A percentile compares a stretch with the other conserved stretches of the same genome.
Conservation (phyloP, 176 grass and related monocot genomes). For the Ampelocalamus luodianensis region DNA sequence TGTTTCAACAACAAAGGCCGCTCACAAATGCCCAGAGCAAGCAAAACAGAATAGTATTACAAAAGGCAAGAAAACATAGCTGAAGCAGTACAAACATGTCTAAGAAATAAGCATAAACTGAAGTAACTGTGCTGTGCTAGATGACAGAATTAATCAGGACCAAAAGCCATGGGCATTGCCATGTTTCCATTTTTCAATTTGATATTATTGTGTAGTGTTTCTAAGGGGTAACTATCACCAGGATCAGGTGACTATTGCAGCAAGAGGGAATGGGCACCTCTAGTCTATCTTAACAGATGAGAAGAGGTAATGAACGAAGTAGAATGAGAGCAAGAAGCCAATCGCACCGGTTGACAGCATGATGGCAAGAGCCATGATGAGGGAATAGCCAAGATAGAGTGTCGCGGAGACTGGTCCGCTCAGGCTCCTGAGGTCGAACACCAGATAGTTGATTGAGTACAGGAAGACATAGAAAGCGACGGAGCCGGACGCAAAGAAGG, state of each 20-base stretch:
- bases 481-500: constrained; percentile 82
- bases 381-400: constrained; percentile 79
- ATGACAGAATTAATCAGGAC: constrained; percentile 43
- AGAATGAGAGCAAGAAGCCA: constrained; percentile 83
- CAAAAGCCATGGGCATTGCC: constrained; percentile 45
- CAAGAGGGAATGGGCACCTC: constrained; percentile 31
- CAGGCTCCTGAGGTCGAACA: constrained; percentile 85
- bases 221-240: constrained; percentile 58
- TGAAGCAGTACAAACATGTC: constrained; percentile 45
- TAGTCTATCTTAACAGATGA: constrained; percentile 92
- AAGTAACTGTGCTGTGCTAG: constrained; percentile 43
- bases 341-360: constrained; percentile 77
- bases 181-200: constrained; percentile 45
- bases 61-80: constrained; percentile 39
- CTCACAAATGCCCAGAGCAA: constrained; percentile 48
- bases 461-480: constrained; percentile 81
- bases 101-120: constrained; percentile 41
- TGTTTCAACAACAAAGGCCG: constrained; percentile 38
- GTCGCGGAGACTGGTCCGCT: constrained; percentile 71
- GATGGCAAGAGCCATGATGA: constrained; percentile 83
- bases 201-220: constrained; percentile 54
- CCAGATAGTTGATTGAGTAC: constrained; percentile 82
- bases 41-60: constrained; percentile 54
- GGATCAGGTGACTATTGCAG: constrained; percentile 41
- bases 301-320: constrained; percentile 93